Evolutionary conservation across 768 basidiomycete species (phyloP), one percentile per base, ranked within the genome.

Genomic region (Pisolithus albus): DNA sequence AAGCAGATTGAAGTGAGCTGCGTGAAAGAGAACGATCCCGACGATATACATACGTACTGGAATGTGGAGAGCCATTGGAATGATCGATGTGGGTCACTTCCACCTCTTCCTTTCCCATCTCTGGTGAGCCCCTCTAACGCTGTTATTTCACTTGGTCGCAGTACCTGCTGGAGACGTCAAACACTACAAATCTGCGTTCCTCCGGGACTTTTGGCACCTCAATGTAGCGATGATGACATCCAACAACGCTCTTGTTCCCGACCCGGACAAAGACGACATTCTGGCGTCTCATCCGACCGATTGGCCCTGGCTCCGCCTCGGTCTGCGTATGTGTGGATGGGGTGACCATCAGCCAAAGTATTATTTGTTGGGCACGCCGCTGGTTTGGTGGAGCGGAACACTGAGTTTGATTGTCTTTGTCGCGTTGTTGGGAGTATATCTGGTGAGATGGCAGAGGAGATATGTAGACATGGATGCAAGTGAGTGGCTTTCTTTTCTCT

Each of bases 161-260:
- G 91, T 99, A 9, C 92, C 93, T 10, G 60, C 81, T 4, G 95
- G 89, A 2, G 76, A 95, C 38, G 77, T 79, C 53, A 93, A 89
- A 62, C 80, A 84, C 52, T 96, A 95, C 72, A 77, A 72, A 37
- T 95, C 95, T 1, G 87, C 95, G 0, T 99, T 99, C 79, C 71
- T 95, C 43, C 84, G 88, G 47, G 95, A 99, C 71, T 99, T 99
- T 70, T 94, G 92, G 85, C 95, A 99, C 66, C 81, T 99, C 51
- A 99, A 99, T 63, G 92, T 99, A 23, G 96, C 94, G 7, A 99
- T 99, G 96, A 93, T 94, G 91, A 96, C 95, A 0, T 97, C 96
- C 5, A 99, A 99, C 74, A 99, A 99, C 64, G 95, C 96, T 0
- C 84, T 99, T 50, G 68, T 98, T 38, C 96, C 96, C 1, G 93